Percentiles rank a stretch among this genome's conserved stretches.
Conservation (phyloP, 495 filamentous ascomycete species). For the Letharia lupina region DNA sequence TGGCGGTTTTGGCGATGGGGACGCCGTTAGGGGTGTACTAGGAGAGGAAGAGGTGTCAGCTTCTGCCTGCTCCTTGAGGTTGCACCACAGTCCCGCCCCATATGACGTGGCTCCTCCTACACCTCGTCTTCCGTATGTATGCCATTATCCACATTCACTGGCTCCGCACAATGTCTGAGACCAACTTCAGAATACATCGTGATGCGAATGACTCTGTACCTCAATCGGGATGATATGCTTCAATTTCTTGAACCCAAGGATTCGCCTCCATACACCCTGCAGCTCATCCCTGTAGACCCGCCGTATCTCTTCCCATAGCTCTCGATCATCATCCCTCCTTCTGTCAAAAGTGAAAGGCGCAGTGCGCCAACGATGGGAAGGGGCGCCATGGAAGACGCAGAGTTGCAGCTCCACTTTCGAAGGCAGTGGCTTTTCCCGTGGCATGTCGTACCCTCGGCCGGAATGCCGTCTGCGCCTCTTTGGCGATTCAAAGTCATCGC, state of each 20-base stretch:
- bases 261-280: constrained; percentile 21
- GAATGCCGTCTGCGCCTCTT: constrained; percentile 15
- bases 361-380: constrained; percentile 18
- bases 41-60: constrained; percentile 4
- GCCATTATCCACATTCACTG: not conserved
- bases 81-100: not conserved
- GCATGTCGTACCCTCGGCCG: constrained; percentile 16
- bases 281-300: constrained; percentile 19
- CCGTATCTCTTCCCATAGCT: constrained; percentile 25
- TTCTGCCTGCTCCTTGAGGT: not conserved
- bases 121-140: not conserved
- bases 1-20: constrained; percentile 16
- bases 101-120: not conserved
- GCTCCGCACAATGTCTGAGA: not conserved
- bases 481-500: constrained; percentile 11
- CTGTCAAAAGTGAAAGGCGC: constrained; percentile 20
- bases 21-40: constrained; percentile 25
- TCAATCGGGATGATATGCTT: constrained; percentile 21
- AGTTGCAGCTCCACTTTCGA: constrained; percentile 20
- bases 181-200: not conserved
- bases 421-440: constrained; percentile 11
- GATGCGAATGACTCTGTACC: constrained; percentile 8
- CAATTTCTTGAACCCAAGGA: constrained; percentile 20
- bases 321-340: constrained; percentile 22
- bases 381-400: constrained; percentile 21